A percentile compares a stretch with the other conserved stretches of the same genome.
Evolutionary conservation across 2,329 filamentous ascomycete genomes (phyloP).

Genomic region (Trichoderma koningii): DNA sequence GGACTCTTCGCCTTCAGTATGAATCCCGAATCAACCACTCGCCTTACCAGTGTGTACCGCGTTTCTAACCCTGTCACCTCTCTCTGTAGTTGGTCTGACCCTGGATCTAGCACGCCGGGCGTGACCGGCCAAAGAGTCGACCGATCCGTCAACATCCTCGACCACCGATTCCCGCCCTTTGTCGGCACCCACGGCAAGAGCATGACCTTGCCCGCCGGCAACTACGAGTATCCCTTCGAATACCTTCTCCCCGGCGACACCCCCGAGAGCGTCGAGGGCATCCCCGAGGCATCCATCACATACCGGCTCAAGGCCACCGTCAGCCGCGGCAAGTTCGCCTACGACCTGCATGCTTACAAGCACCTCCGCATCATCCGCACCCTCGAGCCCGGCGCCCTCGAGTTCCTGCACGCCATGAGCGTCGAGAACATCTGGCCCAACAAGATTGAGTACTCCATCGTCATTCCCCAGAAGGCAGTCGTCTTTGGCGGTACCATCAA

Average conservation of each 20-base stretch:
- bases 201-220: slow-evolving; percentile 66
- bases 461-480: slow-evolving; percentile 89
- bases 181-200: slow-evolving; percentile 58
- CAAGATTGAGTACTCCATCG: slow-evolving; percentile 94
- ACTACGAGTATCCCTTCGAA: slow-evolving; percentile 84
- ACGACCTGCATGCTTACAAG: slow-evolving; percentile 81
- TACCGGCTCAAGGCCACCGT: slow-evolving; percentile 92
- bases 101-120: slow-evolving; percentile 57
- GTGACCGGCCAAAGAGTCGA: slow-evolving; percentile 61
- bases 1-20: slow-evolving; percentile 66
- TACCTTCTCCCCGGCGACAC: slow-evolving; percentile 69
- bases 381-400: slow-evolving; percentile 71
- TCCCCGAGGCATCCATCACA: slow-evolving; percentile 81
- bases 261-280: slow-evolving; percentile 87
- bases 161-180: slow-evolving; percentile 70
- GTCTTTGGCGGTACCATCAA: slow-evolving; percentile 87
- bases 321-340: slow-evolving; percentile 81
- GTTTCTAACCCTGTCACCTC: neutral
- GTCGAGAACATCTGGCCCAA: slow-evolving; percentile 98
- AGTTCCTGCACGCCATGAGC: slow-evolving; percentile 85
- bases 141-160: slow-evolving; percentile 61
- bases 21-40: slow-evolving; percentile 34
- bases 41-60: slow-evolving; percentile 10
- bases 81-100: slow-evolving; percentile 52
- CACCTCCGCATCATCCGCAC: slow-evolving; percentile 77